Evolutionary conservation across 169 alveolate species (phyloP).

Genomic region (Eimeria acervulina): DNA sequence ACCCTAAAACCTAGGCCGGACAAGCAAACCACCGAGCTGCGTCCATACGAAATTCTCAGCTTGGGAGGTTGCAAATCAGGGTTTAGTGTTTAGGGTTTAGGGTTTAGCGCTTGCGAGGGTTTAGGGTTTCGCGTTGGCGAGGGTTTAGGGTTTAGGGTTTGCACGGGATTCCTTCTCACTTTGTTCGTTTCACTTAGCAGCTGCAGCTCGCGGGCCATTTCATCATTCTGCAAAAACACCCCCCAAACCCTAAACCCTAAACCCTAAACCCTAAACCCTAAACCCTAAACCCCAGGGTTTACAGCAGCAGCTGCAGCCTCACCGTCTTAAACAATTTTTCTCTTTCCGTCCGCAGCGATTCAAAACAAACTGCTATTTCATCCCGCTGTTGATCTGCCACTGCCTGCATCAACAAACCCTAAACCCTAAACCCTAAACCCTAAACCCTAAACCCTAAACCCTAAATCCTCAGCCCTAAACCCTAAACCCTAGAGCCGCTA

Average conservation of each 20-base stretch:
- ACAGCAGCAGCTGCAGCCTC: neutral
- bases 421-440: slow-evolving; percentile 27
- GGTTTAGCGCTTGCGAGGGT: neutral
- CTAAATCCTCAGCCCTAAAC: neutral
- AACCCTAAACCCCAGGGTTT: neutral
- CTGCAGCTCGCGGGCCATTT: neutral
- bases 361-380: neutral
- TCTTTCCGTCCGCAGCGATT: neutral
- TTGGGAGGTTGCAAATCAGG: neutral
- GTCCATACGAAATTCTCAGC: no score
- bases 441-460: neutral
- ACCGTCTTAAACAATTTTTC: neutral
- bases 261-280: slow-evolving; percentile 37
- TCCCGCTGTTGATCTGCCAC: slow-evolving; percentile 13
- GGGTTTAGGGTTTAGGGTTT: no score
- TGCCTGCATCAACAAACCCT: neutral
- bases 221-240: neutral
- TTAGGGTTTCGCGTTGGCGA: no score
- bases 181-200: neutral
- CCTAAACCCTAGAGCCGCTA: neutral
- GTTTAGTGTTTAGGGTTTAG: neutral
- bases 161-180: neutral
- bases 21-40: no score
- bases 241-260: neutral
- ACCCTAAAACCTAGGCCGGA: no score